Base-by-base conservation (phyloP, 257 asterid genomes). In the Catharanthus roseus region DNA sequence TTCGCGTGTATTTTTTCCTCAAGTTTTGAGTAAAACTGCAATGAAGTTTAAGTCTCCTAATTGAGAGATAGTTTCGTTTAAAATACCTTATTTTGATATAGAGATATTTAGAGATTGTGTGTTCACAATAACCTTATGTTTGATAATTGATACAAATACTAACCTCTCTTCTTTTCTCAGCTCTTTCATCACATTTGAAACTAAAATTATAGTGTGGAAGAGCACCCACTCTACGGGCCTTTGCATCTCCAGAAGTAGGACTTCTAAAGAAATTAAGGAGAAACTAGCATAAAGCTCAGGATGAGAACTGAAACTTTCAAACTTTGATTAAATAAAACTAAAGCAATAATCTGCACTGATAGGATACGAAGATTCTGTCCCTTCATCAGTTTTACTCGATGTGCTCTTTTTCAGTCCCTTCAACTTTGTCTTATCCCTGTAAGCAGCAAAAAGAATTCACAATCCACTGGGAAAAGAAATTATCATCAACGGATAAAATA, bases 161-260 rank as follows among this genome's bases (percentile, higher is more conserved):
- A 49, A 93, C 98, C 97, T 93, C 97, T 85, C 67, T 88, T 78
- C 99, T 78, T 83, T 82, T 91, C 86, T 91, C 97, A 66, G 99
- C 99, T 84, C 99, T 86, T 82, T 91, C 97, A 74, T 93, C 82
- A 74, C 99, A 93, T 81, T 80, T 91, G 74, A 93, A 93, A 76
- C 91, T 93, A 86, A 93, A 91, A 74, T 79, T 67, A 54, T 93
- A 91, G 63, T 83, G 69, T 55, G 99, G 99, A 75, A 88, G 95
- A 82, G 90, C 45, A 80, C 97, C 92, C 79, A 74, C 39, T 77
- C 57, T 88, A 71, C 83, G 90, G 72, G 91, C 44, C 81, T 80
- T 89, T 62, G 83, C 82, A 79, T 89, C 96, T 75, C 78, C 93
- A 70, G 79, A 67, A 64, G 86, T 80, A 71, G 96, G 96, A 62